phyloP scores from a whole-genome alignment of 306 rosid species.

The Gastrolobium villosum region DNA sequence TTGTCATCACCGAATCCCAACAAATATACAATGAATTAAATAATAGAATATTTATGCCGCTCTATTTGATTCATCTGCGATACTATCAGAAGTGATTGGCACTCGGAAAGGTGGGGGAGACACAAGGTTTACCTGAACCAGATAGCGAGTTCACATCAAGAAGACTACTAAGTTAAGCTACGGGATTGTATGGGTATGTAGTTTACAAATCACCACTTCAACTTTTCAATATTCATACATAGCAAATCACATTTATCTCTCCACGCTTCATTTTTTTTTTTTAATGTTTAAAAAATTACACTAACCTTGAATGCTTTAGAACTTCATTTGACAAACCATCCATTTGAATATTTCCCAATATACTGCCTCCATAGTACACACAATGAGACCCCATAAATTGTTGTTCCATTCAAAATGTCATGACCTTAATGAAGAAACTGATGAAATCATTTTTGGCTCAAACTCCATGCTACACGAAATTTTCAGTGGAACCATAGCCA shows the following conservation, averaged over 20 bases:
- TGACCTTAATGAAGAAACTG: too few species aligned
- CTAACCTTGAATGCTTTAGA: background rate
- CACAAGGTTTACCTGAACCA: background rate
- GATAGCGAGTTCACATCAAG: background rate
- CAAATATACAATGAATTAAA: conserved; percentile 42
- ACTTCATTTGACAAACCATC: conserved; percentile 12
- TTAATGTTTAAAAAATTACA: background rate
- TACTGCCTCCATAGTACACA: background rate
- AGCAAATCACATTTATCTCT: conserved; percentile 3
- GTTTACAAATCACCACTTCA: background rate
- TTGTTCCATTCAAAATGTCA: background rate
- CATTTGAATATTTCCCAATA: conserved; percentile 2
- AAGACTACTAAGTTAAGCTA: too few species aligned
- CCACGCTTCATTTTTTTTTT: background rate
- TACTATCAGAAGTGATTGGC: background rate
- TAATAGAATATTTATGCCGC: background rate
- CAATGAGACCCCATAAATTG: background rate
- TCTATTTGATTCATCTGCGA: background rate
- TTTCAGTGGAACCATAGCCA: too few species aligned
- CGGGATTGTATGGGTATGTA: background rate
- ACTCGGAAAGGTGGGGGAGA: background rate
- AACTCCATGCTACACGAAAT: too few species aligned
- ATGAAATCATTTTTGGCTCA: too few species aligned
- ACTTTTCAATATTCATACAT: background rate
- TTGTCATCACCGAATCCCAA: conserved; percentile 73